Base-by-base conservation (phyloP, 208 protist genomes). In the Trypanosoma melophagium region DNA sequence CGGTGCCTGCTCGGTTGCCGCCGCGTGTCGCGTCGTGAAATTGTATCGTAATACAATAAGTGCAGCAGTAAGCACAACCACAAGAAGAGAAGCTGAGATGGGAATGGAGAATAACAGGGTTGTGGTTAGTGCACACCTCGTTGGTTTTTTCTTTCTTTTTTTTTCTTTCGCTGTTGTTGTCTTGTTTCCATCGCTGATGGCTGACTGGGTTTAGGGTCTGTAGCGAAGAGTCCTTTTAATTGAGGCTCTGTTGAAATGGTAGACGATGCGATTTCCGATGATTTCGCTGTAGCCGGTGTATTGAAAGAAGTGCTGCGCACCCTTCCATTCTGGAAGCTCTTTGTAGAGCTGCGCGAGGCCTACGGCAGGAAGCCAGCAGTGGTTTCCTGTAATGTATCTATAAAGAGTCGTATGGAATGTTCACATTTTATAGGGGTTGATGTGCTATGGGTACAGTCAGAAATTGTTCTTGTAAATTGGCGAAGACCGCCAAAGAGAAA, bases 321-420 rank as follows among this genome's bases (percentile, higher is more conserved):
- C 13, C 68, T 90, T 25, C 87, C 87, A 4, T 93, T 82, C 54
- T 93, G 83, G 87, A 76, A 84, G 3, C 81, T 79, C 49, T 89
- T 74, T 68, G 60, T 76, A 9, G 84, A 89, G 63, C 66, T 89
- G 35, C 75, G 72, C 7, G 63, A 19, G 24, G 69, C 57, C n/a
- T 61, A 44, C 41, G 25, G 60, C 1, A 54, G 54, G 57, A 66
- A 55, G 10, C 81, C 84, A 0, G 63, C 69, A 12, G 67, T 93
- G 0, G 52, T 79, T 54, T 47, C 38, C 2, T 76, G 81, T 17
- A 41, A 76, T 1, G 80, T 77, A 0, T 53, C 35, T 22, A 51
- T 90, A 16, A 47, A 70, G 16, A 79, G 58, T 41, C 84, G 81
- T 47, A 60, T 76, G 12, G 71, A 81, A 0, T 90, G 84, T 45